Conservation (phyloP, 805 yeast species). For the Candida boidinii region DNA sequence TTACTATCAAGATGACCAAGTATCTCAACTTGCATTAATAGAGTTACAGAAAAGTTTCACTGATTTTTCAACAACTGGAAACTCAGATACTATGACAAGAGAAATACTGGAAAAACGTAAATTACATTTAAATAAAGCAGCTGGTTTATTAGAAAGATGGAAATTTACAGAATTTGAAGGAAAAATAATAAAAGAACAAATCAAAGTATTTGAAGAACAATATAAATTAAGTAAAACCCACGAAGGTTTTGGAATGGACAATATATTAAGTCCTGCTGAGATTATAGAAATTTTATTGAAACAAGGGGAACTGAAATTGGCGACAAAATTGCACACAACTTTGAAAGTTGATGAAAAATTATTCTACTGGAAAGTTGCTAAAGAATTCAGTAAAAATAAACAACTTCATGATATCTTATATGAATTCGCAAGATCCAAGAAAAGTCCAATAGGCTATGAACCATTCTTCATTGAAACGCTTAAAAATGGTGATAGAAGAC, state of each 20-base stretch:
- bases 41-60: conserved; percentile 20
- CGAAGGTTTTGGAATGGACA: conserved; percentile 1
- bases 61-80: not conserved
- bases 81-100: conserved; percentile 10
- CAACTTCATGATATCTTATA: conserved; percentile 47
- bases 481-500: conserved; percentile 44
- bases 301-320: conserved; percentile 41
- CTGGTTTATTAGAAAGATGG: conserved; percentile 24
- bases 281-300: conserved; percentile 28
- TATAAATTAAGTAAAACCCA: conserved; percentile 19
- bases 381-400: conserved; percentile 34
- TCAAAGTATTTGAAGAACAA: conserved; percentile 35
- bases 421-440: conserved; percentile 40
- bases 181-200: conserved; percentile 34
- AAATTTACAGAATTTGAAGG: conserved; percentile 26
- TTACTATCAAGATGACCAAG: conserved; percentile 57
- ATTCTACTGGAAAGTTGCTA: conserved; percentile 44
- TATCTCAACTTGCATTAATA: conserved; percentile 35
- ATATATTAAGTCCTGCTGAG: not conserved
- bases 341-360: conserved; percentile 52
- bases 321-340: conserved; percentile 38
- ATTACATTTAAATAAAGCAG: conserved; percentile 19
- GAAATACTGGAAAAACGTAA: conserved; percentile 12
- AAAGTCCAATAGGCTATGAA: conserved; percentile 65
- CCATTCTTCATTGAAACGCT: conserved; percentile 52